Evolutionary conservation across 306 rosid species (phyloP).

Genomic region (Quercus glauca): DNA sequence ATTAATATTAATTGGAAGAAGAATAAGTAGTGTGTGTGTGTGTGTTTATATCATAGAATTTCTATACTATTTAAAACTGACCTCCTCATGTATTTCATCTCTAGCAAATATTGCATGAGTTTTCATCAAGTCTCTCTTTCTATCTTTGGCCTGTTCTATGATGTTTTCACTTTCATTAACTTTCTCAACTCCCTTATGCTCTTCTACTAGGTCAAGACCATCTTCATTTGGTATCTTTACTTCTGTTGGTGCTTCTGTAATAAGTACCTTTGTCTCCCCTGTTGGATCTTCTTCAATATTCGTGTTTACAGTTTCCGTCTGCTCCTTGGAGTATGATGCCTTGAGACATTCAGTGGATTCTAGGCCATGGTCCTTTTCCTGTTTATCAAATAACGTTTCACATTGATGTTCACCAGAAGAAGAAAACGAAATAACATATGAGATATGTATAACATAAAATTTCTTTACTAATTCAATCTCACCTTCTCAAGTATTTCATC

Average conservation of each 20-base stretch:
- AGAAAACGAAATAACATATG: too few species aligned
- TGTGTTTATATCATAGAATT: neutral
- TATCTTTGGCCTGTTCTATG: neutral
- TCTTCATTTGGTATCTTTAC: too few species aligned
- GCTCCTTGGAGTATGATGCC: slow-evolving; percentile 1
- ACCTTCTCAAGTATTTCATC: neutral
- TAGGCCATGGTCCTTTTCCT: slow-evolving; percentile 2
- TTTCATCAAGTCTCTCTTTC: neutral
- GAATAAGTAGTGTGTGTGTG: too few species aligned
- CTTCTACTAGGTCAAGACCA: neutral
- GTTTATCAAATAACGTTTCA: neutral
- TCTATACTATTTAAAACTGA: neutral
- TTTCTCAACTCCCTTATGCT: neutral
- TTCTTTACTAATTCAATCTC: too few species aligned
- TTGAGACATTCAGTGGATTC: neutral
- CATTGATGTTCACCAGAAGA: too few species aligned
- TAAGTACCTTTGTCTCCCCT: too few species aligned
- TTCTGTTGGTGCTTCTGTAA: too few species aligned
- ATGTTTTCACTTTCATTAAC: neutral
- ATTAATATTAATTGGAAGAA: too few species aligned
- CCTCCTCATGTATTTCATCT: neutral
- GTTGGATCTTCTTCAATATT: neutral
- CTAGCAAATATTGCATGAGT: neutral
- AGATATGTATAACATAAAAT: too few species aligned
- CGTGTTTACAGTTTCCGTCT: neutral